Evolutionary conservation across 805 yeast species (phyloP), one percentile per base, ranked within the genome.

Genomic region (Spathaspora sp.): DNA sequence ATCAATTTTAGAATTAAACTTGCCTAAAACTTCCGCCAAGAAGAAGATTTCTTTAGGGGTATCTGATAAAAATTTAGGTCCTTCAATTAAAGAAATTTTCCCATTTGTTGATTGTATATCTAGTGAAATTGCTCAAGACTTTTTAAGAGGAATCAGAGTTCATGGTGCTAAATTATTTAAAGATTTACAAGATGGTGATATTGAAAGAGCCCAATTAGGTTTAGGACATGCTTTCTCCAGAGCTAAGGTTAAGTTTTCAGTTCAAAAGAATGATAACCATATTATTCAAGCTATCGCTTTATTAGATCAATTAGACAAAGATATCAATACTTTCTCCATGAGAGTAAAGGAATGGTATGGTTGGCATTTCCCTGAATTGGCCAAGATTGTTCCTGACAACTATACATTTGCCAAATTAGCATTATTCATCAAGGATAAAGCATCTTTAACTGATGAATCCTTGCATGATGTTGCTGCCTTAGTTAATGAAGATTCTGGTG

Each of bases 171-270:
- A 93, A 72, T 76, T 94, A 62, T 82, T 94, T 66, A 90, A 92
- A 75, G 93, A 91, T 60, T 82, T 94, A 64, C 96, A 92, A 71
- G 86, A 85, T 46, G 97, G 97, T 67, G 99, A 94, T 71, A 79
- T 92, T 60, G 98, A 93, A 77, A 86, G 96, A 76, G 99, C 99
- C 46, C 98, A 94, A 77, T 83, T 94, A 63, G 99, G 99, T 83
- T 81, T 94, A 67, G 97, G 97, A 66, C 99, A 94, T 70, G 99
- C 99, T 63, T 94, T 94, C 79, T 94, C 98, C 54, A 85, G 99
- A 77, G 94, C 97, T 62, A 94, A 94, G 79, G 99, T 94, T 69
- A 94, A 94, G 93, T 94, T 94, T 72, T 87, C 96, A 48, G 98
- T 96, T 52, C 97, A 92, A 76, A 94, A 94, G 82, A 94, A 94